Evolutionary conservation across 169 alveolate genomes (phyloP), one percentile per base, ranked within the genome.

Genomic region (Plasmodium gaboni): DNA sequence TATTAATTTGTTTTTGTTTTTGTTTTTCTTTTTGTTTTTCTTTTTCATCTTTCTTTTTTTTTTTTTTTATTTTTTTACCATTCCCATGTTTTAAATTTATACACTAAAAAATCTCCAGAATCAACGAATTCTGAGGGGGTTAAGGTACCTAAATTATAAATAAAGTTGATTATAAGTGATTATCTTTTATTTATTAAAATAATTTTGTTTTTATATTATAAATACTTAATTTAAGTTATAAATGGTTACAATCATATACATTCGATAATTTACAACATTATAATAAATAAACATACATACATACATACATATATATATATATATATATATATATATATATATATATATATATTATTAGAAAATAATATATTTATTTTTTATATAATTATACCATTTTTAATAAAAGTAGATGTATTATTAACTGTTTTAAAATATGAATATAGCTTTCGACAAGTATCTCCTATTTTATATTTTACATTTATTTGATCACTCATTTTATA

Each of bases 361-460:
- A 55, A 17, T 15, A 44, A 17, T 13, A 19, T 12, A 70, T n/a
- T 8, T 13, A 70, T 70, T 38, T 22, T 55, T 59, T 60, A 48
- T 59, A 17, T 32, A 15, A 71, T 26, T 67, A 92, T 95, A 76
- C 88, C 95, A 91, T 95, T 97, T 64, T 95, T 74, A 5, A 95
- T 87, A 88, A 93, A 73, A 55, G 89, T 65, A 71, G 95, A 93
- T 86, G 97, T 89, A 60, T 88, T 86, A 74, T 94, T 95, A 50
- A 96, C 96, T 67, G 95, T 70, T 53, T 87, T 72, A 38, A 96
- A 88, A 50, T 93, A 89, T 26, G 97, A 97, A 55, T 91, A 68
- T 26, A 92, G 57, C 10, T 94, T 74, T 1, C 97, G 95, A 24
- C 92, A 87, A 70, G 96, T 96, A 61, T 96, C 98, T 13, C 95